Percentiles rank a stretch among this genome's conserved stretches.
phyloP scores from a whole-genome alignment of 441 rosid genomes.

The Gossypium laxum region DNA sequence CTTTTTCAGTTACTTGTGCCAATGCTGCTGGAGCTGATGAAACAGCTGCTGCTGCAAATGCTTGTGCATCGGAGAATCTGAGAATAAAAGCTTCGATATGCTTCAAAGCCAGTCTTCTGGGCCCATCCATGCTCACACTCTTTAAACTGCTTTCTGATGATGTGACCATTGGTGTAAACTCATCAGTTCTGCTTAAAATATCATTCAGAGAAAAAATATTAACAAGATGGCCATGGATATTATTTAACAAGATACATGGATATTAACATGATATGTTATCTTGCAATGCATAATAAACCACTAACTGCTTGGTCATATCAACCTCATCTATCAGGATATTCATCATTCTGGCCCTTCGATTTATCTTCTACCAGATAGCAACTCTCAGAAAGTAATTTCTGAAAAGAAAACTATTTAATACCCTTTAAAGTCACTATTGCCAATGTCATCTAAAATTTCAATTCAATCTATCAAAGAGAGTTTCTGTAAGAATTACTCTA shows the following conservation, averaged over 20 bases:
- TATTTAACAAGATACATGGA: too few species aligned
- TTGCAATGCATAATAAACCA: too few species aligned
- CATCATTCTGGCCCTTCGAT: background rate
- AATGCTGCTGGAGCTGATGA: slow-evolving; percentile 72
- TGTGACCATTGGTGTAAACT: slow-evolving; percentile 46
- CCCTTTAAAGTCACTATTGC: background rate
- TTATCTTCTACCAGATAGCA: background rate
- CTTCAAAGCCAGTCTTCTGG: slow-evolving; percentile 75
- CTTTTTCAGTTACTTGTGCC: slow-evolving; percentile 77
- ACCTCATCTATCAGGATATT: background rate
- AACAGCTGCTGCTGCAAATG: slow-evolving; percentile 59
- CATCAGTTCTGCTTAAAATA: slow-evolving; percentile 60
- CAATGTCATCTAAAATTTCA: background rate
- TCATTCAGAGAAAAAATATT: background rate
- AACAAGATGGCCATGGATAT: background rate
- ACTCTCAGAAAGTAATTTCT: background rate
- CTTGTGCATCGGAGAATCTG: slow-evolving; percentile 55
- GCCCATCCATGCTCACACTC: slow-evolving; percentile 65
- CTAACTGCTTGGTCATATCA: too few species aligned
- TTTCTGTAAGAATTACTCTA: background rate
- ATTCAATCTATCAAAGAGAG: background rate
- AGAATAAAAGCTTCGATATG: slow-evolving; percentile 59
- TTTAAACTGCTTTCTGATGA: slow-evolving; percentile 59
- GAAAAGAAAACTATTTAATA: background rate
- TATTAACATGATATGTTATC: too few species aligned